These are phyloP conservation scores for Hansenula lynferdii DNA, from an alignment of 1,139 yeast species.

Conservation along the genomic window DNA sequence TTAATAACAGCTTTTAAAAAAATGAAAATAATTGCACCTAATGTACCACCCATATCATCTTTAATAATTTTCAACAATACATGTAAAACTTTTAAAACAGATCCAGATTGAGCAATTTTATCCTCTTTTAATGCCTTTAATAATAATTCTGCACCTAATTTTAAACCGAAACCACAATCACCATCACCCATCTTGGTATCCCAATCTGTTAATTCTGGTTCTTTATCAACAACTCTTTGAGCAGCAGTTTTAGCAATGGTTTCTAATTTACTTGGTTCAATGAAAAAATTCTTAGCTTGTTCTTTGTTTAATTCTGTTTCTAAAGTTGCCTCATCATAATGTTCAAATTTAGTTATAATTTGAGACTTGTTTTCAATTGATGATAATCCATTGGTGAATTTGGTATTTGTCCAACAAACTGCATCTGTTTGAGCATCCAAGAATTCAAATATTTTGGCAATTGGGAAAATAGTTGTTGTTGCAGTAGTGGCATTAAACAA, in stretches of 20 bases:
- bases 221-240: slow-evolving; percentile 33
- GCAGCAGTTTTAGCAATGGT: not conserved
- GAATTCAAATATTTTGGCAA: not conserved
- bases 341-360: not conserved
- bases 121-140: slow-evolving; percentile 28
- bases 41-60: slow-evolving; percentile 52
- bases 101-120: slow-evolving; percentile 16
- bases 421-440: slow-evolving; percentile 1
- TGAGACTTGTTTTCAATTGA: not conserved
- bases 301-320: not conserved
- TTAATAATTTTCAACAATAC: slow-evolving; percentile 29
- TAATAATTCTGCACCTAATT: slow-evolving; percentile 38
- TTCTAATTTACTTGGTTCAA: not conserved
- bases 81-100: not conserved
- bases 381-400: not conserved
- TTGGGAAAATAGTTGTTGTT: slow-evolving; percentile 19
- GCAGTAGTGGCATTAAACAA: slow-evolving; percentile 40
- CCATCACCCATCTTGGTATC: slow-evolving; percentile 51
- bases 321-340: slow-evolving; percentile 1
- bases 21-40: slow-evolving; percentile 45
- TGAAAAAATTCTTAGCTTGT: not conserved
- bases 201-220: slow-evolving; percentile 44
- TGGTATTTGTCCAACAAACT: slow-evolving; percentile 1
- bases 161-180: slow-evolving; percentile 46
- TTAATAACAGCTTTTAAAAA: slow-evolving; percentile 40